Evolutionary conservation across 148 eudicot genomes (phyloP).

Genomic region (Vaccinium darrowii): DNA sequence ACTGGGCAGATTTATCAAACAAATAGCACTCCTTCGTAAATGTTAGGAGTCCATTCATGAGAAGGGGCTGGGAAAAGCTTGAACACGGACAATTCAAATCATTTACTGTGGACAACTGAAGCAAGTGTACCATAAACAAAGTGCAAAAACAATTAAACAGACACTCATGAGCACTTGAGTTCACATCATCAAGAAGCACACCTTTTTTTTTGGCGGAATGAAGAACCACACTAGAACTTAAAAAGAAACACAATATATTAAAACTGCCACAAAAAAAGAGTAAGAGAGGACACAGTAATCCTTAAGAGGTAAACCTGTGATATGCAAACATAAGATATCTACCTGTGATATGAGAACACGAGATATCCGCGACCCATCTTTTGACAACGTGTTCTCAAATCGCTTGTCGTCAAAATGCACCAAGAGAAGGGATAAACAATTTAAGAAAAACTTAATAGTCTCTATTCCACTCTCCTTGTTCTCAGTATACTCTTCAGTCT

Average conservation of each 20-base stretch:
- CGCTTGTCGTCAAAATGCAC: conserved; percentile 54
- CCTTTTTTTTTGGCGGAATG: not conserved
- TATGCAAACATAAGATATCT: not conserved
- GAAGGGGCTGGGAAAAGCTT: no score
- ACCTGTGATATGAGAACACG: conserved; percentile 66
- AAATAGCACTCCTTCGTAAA: no score
- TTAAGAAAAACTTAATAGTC: conserved; percentile 68
- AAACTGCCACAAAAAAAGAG: not conserved
- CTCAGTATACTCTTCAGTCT: conserved; percentile 33
- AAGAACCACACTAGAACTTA: not conserved
- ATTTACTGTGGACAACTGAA: not conserved
- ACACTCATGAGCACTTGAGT: not conserved
- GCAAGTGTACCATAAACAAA: not conserved
- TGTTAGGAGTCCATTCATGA: no score
- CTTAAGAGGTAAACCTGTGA: not conserved
- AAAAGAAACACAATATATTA: not conserved
- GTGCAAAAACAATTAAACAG: not conserved
- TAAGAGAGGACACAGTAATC: not conserved
- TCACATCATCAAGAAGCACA: not conserved
- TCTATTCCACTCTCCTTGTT: conserved; percentile 52
- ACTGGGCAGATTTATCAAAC: no score
- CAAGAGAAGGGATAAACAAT: conserved; percentile 67
- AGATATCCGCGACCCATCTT: conserved; percentile 50
- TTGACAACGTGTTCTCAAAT: conserved; percentile 45
- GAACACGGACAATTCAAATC: not conserved